These are phyloP conservation scores for Aspergillus bridgeri DNA, from an alignment of 495 filamentous ascomycete species.

Conservation along the genomic window DNA sequence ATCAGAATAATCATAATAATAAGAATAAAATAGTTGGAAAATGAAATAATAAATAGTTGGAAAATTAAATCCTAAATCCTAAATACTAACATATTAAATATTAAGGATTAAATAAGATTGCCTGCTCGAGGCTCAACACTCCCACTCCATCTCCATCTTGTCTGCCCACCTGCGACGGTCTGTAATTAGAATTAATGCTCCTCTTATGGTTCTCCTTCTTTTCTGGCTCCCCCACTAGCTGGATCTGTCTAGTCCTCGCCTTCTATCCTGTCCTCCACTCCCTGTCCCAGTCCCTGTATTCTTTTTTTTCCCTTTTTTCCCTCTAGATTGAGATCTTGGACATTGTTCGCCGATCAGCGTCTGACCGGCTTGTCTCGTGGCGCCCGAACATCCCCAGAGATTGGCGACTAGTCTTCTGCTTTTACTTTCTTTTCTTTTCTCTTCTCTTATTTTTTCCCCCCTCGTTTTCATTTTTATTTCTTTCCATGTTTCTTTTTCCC, in stretches of 20 bases:
- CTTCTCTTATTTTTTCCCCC: slow-evolving; percentile 7
- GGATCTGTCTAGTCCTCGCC: not conserved
- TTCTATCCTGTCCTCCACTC: not conserved
- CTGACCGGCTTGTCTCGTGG: slow-evolving; percentile 21
- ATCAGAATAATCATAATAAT: too few species aligned
- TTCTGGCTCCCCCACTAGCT: not conserved
- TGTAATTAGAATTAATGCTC: not conserved
- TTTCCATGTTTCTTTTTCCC: slow-evolving; percentile 5
- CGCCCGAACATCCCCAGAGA: slow-evolving; percentile 14
- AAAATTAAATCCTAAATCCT: too few species aligned
- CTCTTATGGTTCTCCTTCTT: not conserved
- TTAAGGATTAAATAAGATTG: too few species aligned
- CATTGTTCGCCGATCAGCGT: slow-evolving; percentile 11
- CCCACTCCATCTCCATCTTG: not conserved
- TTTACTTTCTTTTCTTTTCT: slow-evolving; percentile 17
- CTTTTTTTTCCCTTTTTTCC: slow-evolving; percentile 4
- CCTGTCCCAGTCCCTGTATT: not conserved
- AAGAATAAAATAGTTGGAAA: too few species aligned
- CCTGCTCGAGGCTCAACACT: not conserved
- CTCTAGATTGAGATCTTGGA: not conserved
- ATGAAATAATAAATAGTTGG: too few species aligned
- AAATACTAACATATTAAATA: too few species aligned
- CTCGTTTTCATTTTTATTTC: slow-evolving; percentile 10
- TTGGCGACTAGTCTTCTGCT: slow-evolving; percentile 17
- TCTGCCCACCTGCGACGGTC: too few species aligned